Conservation (phyloP, 805 yeast genomes). For the Pichia membranifaciens region DNA sequence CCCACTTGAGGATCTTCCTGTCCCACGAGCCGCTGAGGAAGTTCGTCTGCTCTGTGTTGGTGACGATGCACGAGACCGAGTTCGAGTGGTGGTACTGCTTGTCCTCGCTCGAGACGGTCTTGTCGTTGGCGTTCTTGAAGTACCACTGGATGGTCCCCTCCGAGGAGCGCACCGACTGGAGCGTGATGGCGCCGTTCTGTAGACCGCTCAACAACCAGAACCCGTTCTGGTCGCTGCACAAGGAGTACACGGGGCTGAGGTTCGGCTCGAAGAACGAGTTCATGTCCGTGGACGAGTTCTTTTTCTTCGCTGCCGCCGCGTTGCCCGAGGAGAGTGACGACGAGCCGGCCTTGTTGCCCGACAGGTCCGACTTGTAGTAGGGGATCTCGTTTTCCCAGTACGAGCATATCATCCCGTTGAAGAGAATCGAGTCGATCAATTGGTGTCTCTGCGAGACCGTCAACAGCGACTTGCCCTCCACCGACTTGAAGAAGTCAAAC, state of each 20-base stretch:
- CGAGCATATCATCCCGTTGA: constrained; percentile 75
- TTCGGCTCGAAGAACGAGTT: constrained; percentile 35
- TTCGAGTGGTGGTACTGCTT: constrained; percentile 46
- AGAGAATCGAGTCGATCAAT: constrained; percentile 75
- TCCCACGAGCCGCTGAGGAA: constrained; percentile 92
- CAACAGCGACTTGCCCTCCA: constrained; percentile 80
- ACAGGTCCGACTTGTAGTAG: constrained; percentile 37
- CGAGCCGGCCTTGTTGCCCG: constrained; percentile 9
- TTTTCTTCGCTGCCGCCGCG: constrained; percentile 10
- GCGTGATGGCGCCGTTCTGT: constrained; percentile 74
- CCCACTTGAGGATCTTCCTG: constrained; percentile 75
- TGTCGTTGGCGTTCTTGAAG: constrained; percentile 34
- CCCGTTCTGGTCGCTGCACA: constrained; percentile 79
- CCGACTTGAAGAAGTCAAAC: constrained; percentile 77
- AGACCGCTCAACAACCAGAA: constrained; percentile 82
- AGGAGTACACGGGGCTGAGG: constrained; percentile 78
- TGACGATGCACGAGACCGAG: constrained; percentile 65
- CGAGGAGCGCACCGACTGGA: constrained; percentile 74
- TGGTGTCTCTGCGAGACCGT: constrained; percentile 91
- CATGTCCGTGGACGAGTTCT: constrained; percentile 1
- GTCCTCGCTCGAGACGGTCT: constrained; percentile 18
- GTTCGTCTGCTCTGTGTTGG: constrained; percentile 55
- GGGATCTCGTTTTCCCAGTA: constrained; percentile 99
- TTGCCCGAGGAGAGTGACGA: too few species aligned
- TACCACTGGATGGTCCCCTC: constrained; percentile 82